Conservation (phyloP, 1,284 basidiomycete species). For the Wallemia mellicola region DNA sequence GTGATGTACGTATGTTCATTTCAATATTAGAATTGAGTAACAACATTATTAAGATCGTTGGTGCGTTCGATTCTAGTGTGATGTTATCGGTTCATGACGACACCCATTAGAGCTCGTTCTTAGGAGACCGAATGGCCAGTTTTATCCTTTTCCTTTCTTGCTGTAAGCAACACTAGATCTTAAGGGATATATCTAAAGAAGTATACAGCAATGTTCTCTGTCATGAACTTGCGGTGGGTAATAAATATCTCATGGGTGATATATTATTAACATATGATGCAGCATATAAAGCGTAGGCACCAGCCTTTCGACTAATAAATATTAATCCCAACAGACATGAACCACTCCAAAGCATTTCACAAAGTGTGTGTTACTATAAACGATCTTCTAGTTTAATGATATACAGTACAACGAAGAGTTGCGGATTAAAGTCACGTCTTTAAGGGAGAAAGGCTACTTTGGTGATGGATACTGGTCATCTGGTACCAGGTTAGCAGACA, state of each 20-base stretch:
- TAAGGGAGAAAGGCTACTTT: neutral
- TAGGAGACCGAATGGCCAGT: neutral
- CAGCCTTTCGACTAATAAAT: neutral
- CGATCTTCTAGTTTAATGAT: no score
- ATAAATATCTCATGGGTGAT: neutral
- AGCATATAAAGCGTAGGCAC: neutral
- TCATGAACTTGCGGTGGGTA: neutral
- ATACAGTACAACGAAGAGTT: neutral
- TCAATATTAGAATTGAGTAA: neutral
- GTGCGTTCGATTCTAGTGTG: neutral
- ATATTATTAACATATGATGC: neutral
- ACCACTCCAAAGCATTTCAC: neutral
- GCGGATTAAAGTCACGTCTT: neutral
- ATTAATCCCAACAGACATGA: neutral
- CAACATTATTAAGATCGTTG: neutral
- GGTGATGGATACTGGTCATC: neutral
- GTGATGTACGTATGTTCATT: neutral
- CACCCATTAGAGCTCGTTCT: neutral
- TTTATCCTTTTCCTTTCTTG: conserved; percentile 1
- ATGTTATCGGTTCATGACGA: neutral
- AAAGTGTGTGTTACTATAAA: neutral
- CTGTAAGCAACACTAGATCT: neutral
- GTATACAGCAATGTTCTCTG: neutral
- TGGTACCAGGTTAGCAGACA: neutral
- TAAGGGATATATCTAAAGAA: neutral